Conservation (phyloP, 2,329 filamentous ascomycete species). For the Daldinia sp. region DNA sequence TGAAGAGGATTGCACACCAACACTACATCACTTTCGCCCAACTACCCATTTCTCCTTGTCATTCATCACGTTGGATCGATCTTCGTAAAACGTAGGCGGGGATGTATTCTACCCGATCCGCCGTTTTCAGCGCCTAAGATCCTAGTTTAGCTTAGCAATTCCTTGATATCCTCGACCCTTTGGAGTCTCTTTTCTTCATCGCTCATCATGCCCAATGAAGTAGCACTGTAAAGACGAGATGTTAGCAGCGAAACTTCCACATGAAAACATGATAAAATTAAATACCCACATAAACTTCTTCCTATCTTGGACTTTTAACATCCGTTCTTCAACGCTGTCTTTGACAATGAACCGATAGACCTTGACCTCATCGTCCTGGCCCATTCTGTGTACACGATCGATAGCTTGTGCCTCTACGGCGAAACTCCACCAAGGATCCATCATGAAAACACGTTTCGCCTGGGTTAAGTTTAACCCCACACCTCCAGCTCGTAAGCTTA, state of each 20-base stretch:
- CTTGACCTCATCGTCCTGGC: slow-evolving; percentile 84
- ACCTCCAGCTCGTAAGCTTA: slow-evolving; percentile 88
- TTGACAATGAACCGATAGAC: slow-evolving; percentile 90
- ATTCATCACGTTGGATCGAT: too few species aligned
- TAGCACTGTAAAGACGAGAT: slow-evolving; percentile 69
- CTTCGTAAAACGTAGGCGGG: not conserved
- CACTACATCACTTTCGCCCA: too few species aligned
- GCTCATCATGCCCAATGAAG: slow-evolving; percentile 90
- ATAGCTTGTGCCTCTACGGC: slow-evolving; percentile 97
- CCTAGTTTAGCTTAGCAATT: slow-evolving; percentile 73
- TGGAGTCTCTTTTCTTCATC: slow-evolving; percentile 93
- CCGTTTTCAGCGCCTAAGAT: not conserved
- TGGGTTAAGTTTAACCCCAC: slow-evolving; percentile 93
- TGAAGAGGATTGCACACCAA: not conserved
- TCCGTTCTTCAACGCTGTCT: slow-evolving; percentile 92
- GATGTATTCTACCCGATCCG: not conserved
- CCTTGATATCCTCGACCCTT: slow-evolving; percentile 91
- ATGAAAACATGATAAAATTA: slow-evolving; percentile 3
- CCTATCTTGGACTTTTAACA: slow-evolving; percentile 90
- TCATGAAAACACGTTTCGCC: slow-evolving; percentile 93
- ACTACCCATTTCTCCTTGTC: too few species aligned
- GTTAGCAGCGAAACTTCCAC: slow-evolving; percentile 36
- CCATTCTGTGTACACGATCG: slow-evolving; percentile 97
- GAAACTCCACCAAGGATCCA: slow-evolving; percentile 99
- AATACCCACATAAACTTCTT: slow-evolving; percentile 89